phyloP scores from a whole-genome alignment of 2,329 filamentous ascomycete species.

The Fusarium sp. region DNA sequence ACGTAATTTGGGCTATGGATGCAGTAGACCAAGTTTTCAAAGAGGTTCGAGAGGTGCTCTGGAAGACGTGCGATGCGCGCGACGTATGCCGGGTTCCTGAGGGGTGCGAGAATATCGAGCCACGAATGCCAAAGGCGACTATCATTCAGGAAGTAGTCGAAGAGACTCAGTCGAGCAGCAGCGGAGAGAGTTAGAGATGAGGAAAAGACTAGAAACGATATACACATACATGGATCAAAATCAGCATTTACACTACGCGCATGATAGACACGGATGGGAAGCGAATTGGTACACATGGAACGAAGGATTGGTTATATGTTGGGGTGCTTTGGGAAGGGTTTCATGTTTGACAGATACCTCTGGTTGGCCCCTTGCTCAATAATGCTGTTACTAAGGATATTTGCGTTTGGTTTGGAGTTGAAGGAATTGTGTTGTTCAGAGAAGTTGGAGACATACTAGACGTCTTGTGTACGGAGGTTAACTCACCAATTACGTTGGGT shows the following conservation, averaged over 20 bases:
- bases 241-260: neutral
- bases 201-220: slow-evolving; percentile 23
- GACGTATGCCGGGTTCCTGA: slow-evolving; percentile 74
- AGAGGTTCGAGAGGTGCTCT: slow-evolving; percentile 86
- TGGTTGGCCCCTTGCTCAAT: slow-evolving; percentile 1
- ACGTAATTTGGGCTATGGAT: slow-evolving; percentile 96
- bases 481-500: neutral
- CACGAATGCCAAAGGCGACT: slow-evolving; percentile 52
- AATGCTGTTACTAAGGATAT: slow-evolving; percentile 12
- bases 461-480: neutral
- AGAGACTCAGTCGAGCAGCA: slow-evolving; percentile 47
- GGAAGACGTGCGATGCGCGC: slow-evolving; percentile 78
- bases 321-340: neutral
- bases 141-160: slow-evolving; percentile 20
- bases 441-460: slow-evolving; percentile 11
- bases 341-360: slow-evolving; percentile 14
- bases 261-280: slow-evolving; percentile 1
- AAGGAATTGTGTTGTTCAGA: slow-evolving; percentile 4
- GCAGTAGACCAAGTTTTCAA: slow-evolving; percentile 85
- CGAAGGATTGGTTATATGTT: neutral
- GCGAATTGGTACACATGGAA: neutral
- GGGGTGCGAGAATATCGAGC: slow-evolving; percentile 70
- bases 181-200: slow-evolving; percentile 28
- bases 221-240: slow-evolving; percentile 13
- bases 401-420: slow-evolving; percentile 8